Base-by-base conservation (phyloP, 2,329 filamentous ascomycete species). In the Fusarium sp. region DNA sequence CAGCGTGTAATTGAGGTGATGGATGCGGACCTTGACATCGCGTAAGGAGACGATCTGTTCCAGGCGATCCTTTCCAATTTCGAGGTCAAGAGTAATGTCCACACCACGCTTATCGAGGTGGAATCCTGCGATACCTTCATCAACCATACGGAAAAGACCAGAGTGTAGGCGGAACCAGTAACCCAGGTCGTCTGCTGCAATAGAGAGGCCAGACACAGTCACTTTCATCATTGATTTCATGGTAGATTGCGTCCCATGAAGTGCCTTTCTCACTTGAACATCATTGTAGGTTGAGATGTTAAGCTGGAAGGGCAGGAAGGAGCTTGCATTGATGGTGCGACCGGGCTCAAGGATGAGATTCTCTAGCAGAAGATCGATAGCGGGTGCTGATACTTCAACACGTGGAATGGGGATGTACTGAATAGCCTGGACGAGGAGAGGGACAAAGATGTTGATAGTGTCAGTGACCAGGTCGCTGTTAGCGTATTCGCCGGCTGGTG, bases 321-420 rank as follows among this genome's bases (percentile, higher is more conserved):
- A 97, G 6, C 93, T 94, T 70, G 92, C 86, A 80, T 97, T 96
- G 77, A 97, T 87, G 0, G 94, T 97, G 64, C 87, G 87, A 11
- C 96, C 96, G 0, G 96, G 96, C 79, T 98, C 94, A 37, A 98
- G 87, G 67, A 98, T 93, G 37, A 98, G 86, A 73, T 97, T 98
- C 79, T 98, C 96, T 5, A 98, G 85, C 2, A 98, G 85, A 9
- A 98, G 88, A 76, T 98, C 95, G 61, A 97, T 87, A 38, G 93
- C 91, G 0, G 95, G 95, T 7, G 92, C 93, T 2, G 94, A 93
- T 9, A 98, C 86, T 81, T 98, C 96, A n/a, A 98, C 83, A 9
- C 96, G 92, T 1, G 95, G 95, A 59, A 98, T 96, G 0, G 96
- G 96, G 8, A 98, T 85, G 82, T 94, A 95, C 80, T 98, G 95